A percentile compares a stretch with the other conserved stretches of the same genome.
Conservation (phyloP, 2,329 filamentous ascomycete species). For the Chaetomium olivaceum region DNA sequence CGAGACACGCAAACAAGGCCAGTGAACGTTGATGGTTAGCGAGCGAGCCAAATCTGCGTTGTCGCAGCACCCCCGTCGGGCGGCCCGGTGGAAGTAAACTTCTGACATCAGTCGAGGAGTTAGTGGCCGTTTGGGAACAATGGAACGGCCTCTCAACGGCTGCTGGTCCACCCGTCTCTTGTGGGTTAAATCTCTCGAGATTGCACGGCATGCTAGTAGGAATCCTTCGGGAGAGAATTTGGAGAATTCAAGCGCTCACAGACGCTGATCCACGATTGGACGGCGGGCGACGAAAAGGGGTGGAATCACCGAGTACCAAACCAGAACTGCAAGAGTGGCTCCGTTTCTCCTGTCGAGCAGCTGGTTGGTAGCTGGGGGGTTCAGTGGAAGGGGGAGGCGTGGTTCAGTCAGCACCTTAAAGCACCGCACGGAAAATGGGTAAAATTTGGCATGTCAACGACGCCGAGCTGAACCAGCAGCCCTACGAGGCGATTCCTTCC, state of each 20-base stretch:
- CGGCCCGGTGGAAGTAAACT: not conserved
- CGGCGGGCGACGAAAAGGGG: not conserved
- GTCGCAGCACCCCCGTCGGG: not conserved
- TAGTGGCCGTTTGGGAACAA: not conserved
- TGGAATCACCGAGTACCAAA: not conserved
- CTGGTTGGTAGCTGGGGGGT: not conserved
- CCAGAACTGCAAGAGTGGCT: not conserved
- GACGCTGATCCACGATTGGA: not conserved
- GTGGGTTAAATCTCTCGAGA: not conserved
- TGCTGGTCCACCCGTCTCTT: not conserved
- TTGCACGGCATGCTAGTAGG: not conserved
- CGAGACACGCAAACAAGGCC: not conserved
- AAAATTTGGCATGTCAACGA: constrained; percentile 8
- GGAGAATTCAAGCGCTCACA: not conserved
- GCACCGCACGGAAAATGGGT: not conserved
- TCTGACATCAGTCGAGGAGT: constrained; percentile 1
- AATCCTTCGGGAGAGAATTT: not conserved
- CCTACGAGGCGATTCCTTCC: constrained; percentile 19
- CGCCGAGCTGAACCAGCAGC: constrained; percentile 16
- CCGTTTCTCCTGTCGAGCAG: not conserved
- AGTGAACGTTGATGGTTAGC: not conserved
- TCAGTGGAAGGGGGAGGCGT: constrained; percentile 7
- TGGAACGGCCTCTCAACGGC: not conserved
- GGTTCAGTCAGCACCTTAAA: constrained; percentile 28
- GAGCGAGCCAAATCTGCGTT: not conserved